Evolutionary conservation across 2,329 filamentous ascomycete genomes (phyloP).

Genomic region (Daldinia sp.): DNA sequence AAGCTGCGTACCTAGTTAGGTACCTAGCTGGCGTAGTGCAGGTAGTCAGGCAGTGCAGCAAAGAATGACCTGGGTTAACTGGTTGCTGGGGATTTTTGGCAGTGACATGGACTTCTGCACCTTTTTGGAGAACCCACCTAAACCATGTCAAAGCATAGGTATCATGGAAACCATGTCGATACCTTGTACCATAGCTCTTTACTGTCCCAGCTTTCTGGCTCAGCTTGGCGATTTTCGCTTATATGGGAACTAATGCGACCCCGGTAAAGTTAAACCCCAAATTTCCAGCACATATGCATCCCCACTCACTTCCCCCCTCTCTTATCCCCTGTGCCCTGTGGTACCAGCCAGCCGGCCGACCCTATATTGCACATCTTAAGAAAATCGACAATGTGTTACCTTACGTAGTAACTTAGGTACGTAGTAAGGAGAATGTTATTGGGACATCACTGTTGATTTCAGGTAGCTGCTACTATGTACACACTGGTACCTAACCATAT

Average conservation of each 20-base stretch:
- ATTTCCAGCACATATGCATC: conserved; percentile 30
- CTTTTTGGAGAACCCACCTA: neutral
- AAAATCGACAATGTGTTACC: conserved; percentile 38
- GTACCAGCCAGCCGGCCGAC: conserved; percentile 33
- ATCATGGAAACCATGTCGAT: neutral
- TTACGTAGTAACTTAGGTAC: conserved; percentile 4
- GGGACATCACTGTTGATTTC: conserved; percentile 36
- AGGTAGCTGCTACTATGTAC: conserved; percentile 22
- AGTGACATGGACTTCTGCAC: conserved; percentile 7
- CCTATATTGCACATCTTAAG: conserved; percentile 49
- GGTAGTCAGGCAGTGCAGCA: neutral
- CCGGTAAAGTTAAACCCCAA: conserved; percentile 37
- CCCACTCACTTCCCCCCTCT: conserved; percentile 15
- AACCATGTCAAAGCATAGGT: neutral
- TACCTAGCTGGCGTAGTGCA: no score
- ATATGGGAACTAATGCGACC: conserved; percentile 43
- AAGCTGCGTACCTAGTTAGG: no score
- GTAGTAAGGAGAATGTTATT: conserved; percentile 25
- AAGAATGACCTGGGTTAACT: neutral
- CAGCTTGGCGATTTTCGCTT: conserved; percentile 39
- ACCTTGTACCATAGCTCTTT: neutral
- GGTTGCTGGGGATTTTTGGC: neutral
- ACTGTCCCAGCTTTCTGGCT: conserved; percentile 39
- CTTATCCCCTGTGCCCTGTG: conserved; percentile 23
- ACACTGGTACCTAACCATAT: conserved; percentile 30